Base-by-base conservation (phyloP, 2,329 filamentous ascomycete species). In the Aspergillus sp. region DNA sequence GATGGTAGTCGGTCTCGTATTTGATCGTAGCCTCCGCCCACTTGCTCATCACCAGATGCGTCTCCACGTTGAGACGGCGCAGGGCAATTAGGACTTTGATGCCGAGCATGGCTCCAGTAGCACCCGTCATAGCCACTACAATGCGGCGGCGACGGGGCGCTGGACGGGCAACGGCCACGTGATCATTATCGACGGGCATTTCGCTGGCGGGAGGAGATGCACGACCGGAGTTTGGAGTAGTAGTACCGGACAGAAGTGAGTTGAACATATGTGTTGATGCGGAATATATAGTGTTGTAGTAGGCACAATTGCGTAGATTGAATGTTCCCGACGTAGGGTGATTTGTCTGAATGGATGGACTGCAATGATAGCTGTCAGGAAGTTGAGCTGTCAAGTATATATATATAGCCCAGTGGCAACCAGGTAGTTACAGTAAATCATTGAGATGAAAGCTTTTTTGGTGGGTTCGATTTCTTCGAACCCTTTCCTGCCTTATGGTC, bases 61-160 rank as follows among this genome's bases (percentile, higher is more conserved):
- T 82, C 68, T 84, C 81, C 15, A 82, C 66, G n/a, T 78, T 71
- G 10, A 82, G 73, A 0, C 66, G 63, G 1, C 77, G 77, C 0
- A 84, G 75, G 3, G 72, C 69, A 7, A 73, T 68, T 4, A 83
- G 77, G 0, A 77, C 65, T 15, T 75, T 76, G 58, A 83, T 79
- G 1, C 74, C 81, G 6, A 79, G 71, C 2, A 75, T 67, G 1
- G 81, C 73, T 3, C 82, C 81, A 0, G 82, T 84, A 0, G 82
- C 81, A 3, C 81, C 82, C 1, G 82, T 84, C 47, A 84, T 79
- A 19, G 75, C 82, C 6, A 84, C 74, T 1, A 84, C 74, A 53
- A 83, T 81, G 23, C 53, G 53, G 30, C 53, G 53, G 7, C 53
- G 53, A 15, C 53, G 53, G 38, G 39, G 39, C 30, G 54, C 32